Evolutionary conservation across 2,329 filamentous ascomycete species (phyloP).

Genomic region (Talaromyces sp.): DNA sequence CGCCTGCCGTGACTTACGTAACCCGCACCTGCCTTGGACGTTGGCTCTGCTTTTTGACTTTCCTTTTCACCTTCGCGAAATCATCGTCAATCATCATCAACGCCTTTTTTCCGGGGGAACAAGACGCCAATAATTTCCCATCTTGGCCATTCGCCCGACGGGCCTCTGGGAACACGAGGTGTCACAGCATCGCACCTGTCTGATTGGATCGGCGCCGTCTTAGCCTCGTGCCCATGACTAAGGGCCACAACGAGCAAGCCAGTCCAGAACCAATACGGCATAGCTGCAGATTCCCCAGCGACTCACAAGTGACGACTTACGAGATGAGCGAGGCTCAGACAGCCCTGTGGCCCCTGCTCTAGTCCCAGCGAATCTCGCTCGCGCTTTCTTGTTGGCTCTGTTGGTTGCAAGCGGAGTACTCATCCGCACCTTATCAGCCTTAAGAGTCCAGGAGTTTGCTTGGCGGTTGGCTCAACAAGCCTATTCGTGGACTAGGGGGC

Average conservation of each 20-base stretch:
- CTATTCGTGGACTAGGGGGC: neutral
- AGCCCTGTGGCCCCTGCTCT: neutral
- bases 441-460: neutral
- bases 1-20: too few species aligned
- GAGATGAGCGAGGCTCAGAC: neutral
- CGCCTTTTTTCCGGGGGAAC: too few species aligned
- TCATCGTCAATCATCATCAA: too few species aligned
- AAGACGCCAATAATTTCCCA: neutral
- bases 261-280: neutral
- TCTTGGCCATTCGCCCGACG: neutral
- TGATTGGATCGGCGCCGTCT: neutral
- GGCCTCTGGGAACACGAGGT: neutral
- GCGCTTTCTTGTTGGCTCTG: neutral
- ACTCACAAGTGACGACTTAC: neutral
- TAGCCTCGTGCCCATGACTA: neutral
- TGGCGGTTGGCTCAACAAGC: neutral
- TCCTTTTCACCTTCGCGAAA: neutral
- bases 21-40: neutral
- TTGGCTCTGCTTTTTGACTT: too few species aligned
- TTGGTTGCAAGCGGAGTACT: too few species aligned
- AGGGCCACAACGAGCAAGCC: too few species aligned
- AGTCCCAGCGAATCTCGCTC: neutral
- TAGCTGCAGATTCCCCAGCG: neutral
- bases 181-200: neutral
- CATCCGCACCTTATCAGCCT: too few species aligned